phyloP scores from a whole-genome alignment of 805 yeast species.

The Saccharomycopsis olivae region DNA sequence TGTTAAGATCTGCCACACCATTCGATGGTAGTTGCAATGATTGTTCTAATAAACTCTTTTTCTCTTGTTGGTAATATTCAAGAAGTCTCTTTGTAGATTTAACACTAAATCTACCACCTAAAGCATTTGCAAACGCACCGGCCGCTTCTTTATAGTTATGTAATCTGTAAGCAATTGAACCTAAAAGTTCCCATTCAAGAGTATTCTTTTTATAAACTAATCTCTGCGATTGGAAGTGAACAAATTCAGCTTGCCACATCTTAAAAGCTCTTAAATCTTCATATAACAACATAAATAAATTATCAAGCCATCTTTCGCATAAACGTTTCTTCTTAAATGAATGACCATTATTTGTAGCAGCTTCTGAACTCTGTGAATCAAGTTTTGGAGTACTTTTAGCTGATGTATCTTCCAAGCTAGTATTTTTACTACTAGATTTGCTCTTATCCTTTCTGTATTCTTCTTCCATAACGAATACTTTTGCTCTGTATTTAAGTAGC shows the following conservation, averaged over 20 bases:
- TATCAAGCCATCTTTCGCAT: conserved; percentile 69
- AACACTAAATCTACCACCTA: conserved; percentile 69
- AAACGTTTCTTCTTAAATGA: conserved; percentile 54
- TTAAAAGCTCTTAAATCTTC: conserved; percentile 77
- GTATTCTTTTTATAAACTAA: conserved; percentile 67
- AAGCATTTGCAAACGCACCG: conserved; percentile 66
- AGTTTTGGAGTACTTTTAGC: background rate
- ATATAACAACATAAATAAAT: conserved; percentile 54
- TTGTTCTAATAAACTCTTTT: conserved; percentile 23
- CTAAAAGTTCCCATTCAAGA: conserved; percentile 87
- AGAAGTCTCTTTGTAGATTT: conserved; percentile 67
- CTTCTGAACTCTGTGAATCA: background rate
- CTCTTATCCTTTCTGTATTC: conserved; percentile 36
- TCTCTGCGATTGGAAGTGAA: conserved; percentile 84
- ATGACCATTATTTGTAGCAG: conserved; percentile 14
- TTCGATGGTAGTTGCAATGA: conserved; percentile 14
- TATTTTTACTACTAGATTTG: conserved; percentile 15
- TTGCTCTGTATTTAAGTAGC: conserved; percentile 45
- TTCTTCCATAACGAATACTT: conserved; percentile 60
- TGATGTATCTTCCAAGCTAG: conserved; percentile 9
- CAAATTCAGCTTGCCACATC: conserved; percentile 85
- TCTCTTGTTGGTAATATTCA: conserved; percentile 49
- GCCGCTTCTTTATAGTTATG: conserved; percentile 85
- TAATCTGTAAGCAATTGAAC: conserved; percentile 73
- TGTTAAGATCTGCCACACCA: conserved; percentile 21